phyloP scores from a whole-genome alignment of 2,329 filamentous ascomycete species.

The Fusarium tuaranense region DNA sequence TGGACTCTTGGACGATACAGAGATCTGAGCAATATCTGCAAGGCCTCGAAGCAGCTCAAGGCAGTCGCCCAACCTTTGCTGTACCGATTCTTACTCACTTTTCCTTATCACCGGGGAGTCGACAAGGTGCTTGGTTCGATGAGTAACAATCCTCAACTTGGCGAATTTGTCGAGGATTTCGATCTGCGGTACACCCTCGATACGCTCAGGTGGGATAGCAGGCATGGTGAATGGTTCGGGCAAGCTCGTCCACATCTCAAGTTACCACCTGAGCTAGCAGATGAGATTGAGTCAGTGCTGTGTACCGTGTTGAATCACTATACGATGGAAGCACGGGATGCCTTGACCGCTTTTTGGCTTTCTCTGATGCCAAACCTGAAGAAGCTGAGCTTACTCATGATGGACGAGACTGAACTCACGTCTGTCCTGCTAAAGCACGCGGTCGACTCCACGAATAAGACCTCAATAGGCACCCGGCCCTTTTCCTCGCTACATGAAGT shows the following conservation, averaged over 20 bases:
- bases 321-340: neutral
- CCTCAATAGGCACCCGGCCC: neutral
- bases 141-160: neutral
- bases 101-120: neutral
- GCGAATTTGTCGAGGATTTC: neutral
- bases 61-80: neutral
- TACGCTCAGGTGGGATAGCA: neutral
- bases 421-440: neutral
- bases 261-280: neutral
- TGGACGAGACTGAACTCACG: neutral
- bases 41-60: neutral
- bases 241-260: neutral
- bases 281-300: neutral
- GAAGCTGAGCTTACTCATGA: neutral
- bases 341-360: neutral
- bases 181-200: neutral
- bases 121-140: neutral
- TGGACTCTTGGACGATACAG: neutral
- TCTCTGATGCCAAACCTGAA: neutral
- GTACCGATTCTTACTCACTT: neutral
- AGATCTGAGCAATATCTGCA: neutral
- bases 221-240: neutral
- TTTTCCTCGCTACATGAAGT: neutral
- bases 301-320: neutral
- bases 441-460: neutral